phyloP scores from a whole-genome alignment of 2,329 filamentous ascomycete genomes.

The Diaporthe vaccinii region DNA sequence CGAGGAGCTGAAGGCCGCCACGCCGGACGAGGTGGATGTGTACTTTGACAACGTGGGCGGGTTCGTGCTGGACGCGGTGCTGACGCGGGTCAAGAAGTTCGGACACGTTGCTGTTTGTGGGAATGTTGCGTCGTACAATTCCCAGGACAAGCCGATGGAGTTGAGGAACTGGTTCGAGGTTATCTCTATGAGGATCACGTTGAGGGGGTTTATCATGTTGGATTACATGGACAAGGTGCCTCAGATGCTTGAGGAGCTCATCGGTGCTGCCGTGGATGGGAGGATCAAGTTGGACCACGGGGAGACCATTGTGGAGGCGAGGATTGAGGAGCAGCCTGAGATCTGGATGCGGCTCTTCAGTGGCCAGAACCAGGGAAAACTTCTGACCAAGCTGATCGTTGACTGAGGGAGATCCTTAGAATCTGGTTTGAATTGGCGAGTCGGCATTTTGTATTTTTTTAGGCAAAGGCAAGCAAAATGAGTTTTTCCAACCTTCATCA shows the following conservation, averaged over 20 bases:
- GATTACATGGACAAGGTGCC: conserved; percentile 52
- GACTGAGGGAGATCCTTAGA: background rate
- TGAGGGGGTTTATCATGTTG: conserved; percentile 59
- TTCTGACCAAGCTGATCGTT: conserved; percentile 45
- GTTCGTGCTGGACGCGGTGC: conserved; percentile 60
- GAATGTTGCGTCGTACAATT: conserved; percentile 57
- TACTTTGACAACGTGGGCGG: conserved; percentile 67
- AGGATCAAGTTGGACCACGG: conserved; percentile 44
- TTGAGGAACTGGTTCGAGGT: conserved; percentile 60
- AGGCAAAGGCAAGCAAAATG: background rate
- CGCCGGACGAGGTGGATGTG: conserved; percentile 63
- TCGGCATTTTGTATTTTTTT: background rate
- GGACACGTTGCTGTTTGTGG: conserved; percentile 60
- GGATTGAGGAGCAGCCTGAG: conserved; percentile 48
- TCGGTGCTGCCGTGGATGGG: conserved; percentile 46
- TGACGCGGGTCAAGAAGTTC: conserved; percentile 55
- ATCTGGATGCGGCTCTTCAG: conserved; percentile 48
- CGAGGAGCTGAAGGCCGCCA: conserved; percentile 60
- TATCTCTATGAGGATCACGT: conserved; percentile 54
- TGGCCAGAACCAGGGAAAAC: conserved; percentile 47
- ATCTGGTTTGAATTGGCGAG: background rate
- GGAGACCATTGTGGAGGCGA: conserved; percentile 47
- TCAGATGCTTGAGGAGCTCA: conserved; percentile 45
- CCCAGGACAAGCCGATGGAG: conserved; percentile 46
- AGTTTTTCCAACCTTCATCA: background rate